Base-by-base conservation (phyloP, 257 asterid species). In the Nicotiana benthamiana region DNA sequence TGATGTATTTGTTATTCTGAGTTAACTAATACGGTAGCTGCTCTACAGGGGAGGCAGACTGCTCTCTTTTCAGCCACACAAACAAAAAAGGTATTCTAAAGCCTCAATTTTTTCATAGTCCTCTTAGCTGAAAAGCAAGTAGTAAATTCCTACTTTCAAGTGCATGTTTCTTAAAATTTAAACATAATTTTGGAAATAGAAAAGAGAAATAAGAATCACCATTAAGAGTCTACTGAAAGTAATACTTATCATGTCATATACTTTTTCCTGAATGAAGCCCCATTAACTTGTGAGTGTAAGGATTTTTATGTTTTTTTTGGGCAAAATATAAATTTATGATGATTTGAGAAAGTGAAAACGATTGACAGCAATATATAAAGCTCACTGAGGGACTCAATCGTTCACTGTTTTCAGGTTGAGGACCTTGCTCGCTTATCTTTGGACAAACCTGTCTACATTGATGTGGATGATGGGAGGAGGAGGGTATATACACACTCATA, bases 31-130 rank as follows among this genome's bases (percentile, higher is more conserved):
- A 67, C 77, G 60, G 75, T 77, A 27, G 75, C 63, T 75, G 54
- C 63, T 72, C 54, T 87, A 90, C 93, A 95, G 98, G 89, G 20
- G 64, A 89, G 99, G 79, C 99, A 95, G 91, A 93, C 99, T 65
- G 94, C 97, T 76, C 97, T 95, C 72, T 95, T 95, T 87, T 95
- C 99, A 61, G 99, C 99, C 80, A 95, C 99, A 51, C 99, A 93
- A 87, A 93, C 99, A 27, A 92, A 93, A 86, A 90, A 95, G 97
- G 99, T 92, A 89, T 32, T 27, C 4, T 76, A 60, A 17, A 46
- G 46, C 56, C 60, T 70, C 15, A 43, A 13, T 12, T 72, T 46
- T 46, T 15, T 72, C 36, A 12, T 43, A 32, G 32, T 43, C 59
- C n/a, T 72, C 60, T 30, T 48, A 72, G 60, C 60, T 24, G 78